These are phyloP conservation scores for Linderina pennispora DNA, from an alignment of 192 early-diverging fungal species.

Conservation along the genomic window DNA sequence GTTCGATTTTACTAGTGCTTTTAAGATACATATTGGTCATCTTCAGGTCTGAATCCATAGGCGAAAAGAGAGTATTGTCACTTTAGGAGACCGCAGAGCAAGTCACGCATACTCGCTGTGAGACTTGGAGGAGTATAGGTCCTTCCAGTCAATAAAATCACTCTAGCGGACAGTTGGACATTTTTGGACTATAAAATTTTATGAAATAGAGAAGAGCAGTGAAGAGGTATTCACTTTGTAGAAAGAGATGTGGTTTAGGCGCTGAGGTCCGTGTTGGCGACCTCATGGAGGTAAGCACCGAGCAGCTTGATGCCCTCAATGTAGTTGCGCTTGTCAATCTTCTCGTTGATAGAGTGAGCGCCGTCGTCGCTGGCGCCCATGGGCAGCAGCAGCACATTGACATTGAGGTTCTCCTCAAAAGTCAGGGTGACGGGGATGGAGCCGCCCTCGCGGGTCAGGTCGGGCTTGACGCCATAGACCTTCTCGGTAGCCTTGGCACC, in stretches of 20 bases:
- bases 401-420: conserved; percentile 91
- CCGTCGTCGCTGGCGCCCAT: conserved; percentile 94
- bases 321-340: conserved; percentile 89
- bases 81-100: too few relatives aligned
- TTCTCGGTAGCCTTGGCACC: conserved; percentile 85
- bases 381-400: conserved; percentile 88
- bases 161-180: too few relatives aligned
- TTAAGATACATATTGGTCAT: too few relatives aligned
- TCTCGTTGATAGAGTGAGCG: conserved; percentile 98
- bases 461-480: conserved; percentile 89
- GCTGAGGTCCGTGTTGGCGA: conserved; percentile 49
- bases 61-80: too few relatives aligned
- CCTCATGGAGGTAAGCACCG: conserved; percentile 84
- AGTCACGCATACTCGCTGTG: too few relatives aligned
- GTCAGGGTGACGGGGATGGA: conserved; percentile 97
- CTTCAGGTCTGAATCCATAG: too few relatives aligned
- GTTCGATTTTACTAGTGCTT: too few relatives aligned
- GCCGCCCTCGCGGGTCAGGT: conserved; percentile 96
- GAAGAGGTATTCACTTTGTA: not conserved
- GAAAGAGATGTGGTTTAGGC: too few relatives aligned
- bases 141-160: too few relatives aligned
- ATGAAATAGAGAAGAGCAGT: not conserved
- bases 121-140: too few relatives aligned
- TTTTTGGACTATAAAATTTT: not conserved
- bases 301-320: conserved; percentile 93